Base-by-base conservation (phyloP, 805 yeast species). In the Clavispora asparagi region DNA sequence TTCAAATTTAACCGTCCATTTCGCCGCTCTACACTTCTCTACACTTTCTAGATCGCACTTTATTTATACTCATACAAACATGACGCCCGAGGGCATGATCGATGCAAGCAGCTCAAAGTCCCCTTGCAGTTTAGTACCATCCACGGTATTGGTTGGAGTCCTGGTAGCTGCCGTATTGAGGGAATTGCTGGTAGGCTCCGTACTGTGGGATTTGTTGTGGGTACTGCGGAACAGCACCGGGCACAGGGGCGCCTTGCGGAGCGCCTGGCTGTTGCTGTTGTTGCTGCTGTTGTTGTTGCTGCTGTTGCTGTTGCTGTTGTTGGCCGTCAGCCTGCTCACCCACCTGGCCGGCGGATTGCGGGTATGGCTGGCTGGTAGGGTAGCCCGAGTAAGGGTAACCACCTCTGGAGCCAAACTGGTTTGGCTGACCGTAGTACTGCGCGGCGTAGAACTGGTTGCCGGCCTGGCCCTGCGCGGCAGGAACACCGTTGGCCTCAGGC, bases 151-250 rank as follows among this genome's bases (percentile, higher is more conserved):
- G 74, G 49, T 60, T 60, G 56, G 59, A 59, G 48, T 70, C 76
- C 54, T 70, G 76, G 59, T 70, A 71, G 50, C 73, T 66, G 37
- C 67, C 73, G 52, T 70, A 71, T 58, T 71, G 77, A 11, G 76
- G 75, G 58, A 70, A 71, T 56, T 71, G 76, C 56, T 71, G 77
- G 55, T 70, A 71, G n/a, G 63, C 74, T 38, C 68, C 74, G 53
- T 67, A 71, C 58, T 71, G 74, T 26, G 74, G 75, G 47, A 63
- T 61, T 56, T 71, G 76, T 47, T 66, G 69, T 27, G 65, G 64
- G 44, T 59, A 56, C 46, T 59, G 62, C 19, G 58, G 58, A 26
- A 48, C 51, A 14, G 45, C 53, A 26, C 53, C 44, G 30, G 56
- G 56, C 17, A 16, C 29, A 16, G 45, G 45, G 17, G 43, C 43